Conservation (phyloP, 1,139 yeast species). For the Protomyces gravidus region DNA sequence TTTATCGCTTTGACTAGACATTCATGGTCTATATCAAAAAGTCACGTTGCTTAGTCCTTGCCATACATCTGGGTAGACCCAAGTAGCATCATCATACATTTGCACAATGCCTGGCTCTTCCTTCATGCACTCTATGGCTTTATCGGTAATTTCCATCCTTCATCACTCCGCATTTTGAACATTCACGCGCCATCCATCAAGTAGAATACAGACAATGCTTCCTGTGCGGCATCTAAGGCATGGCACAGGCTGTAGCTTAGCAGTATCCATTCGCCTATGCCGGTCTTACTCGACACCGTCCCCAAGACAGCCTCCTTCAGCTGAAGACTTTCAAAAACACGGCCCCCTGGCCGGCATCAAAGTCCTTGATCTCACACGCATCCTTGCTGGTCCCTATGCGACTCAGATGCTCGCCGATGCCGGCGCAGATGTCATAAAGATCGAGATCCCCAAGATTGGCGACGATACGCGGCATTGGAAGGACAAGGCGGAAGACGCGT, state of each 20-base stretch:
- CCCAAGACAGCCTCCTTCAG: background rate
- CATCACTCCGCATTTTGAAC: background rate
- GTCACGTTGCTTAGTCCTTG: background rate
- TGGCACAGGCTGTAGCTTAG: background rate
- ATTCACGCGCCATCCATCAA: background rate
- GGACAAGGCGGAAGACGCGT: conserved; percentile 28
- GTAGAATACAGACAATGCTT: background rate
- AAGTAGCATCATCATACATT: background rate
- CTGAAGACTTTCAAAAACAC: conserved; percentile 1
- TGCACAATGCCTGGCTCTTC: background rate
- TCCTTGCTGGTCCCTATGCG: conserved; percentile 47
- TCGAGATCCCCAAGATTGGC: conserved; percentile 47
- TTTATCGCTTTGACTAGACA: background rate
- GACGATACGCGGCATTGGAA: conserved; percentile 49
- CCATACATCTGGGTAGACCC: background rate
- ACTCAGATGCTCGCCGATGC: conserved; percentile 42
- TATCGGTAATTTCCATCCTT: background rate
- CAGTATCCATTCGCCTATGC: background rate
- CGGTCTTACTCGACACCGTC: background rate
- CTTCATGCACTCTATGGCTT: background rate
- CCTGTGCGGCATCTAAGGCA: background rate
- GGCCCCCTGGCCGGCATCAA: conserved; percentile 38
- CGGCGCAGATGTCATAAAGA: conserved; percentile 44
- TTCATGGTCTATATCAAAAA: background rate
- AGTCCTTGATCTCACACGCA: conserved; percentile 45